phyloP scores from a whole-genome alignment of 2,329 filamentous ascomycete species.

The Phialemoniopsis sp. region DNA sequence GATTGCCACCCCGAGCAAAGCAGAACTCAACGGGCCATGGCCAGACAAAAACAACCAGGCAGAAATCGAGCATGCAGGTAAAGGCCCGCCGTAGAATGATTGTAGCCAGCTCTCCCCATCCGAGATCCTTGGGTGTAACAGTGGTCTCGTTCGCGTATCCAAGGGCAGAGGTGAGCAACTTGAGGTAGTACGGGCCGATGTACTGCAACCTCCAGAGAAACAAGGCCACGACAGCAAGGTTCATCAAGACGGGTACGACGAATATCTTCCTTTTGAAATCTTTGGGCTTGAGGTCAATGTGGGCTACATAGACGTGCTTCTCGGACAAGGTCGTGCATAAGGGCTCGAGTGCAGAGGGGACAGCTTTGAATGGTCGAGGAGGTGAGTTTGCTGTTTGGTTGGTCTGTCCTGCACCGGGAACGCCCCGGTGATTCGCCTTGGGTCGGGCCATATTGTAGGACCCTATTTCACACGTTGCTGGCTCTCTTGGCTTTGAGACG shows the following conservation, averaged over 20 bases:
- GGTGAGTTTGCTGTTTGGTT: slow-evolving; percentile 19
- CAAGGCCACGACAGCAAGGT: slow-evolving; percentile 59
- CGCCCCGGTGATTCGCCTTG: too few species aligned
- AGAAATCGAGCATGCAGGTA: slow-evolving; percentile 71
- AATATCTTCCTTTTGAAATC: slow-evolving; percentile 82
- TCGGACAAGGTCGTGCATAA: slow-evolving; percentile 65
- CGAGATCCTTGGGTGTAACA: slow-evolving; percentile 52
- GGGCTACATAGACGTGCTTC: slow-evolving; percentile 75
- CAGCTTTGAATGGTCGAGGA: slow-evolving; percentile 65
- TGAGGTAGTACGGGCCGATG: slow-evolving; percentile 70
- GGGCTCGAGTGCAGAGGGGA: slow-evolving; percentile 57
- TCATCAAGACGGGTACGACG: slow-evolving; percentile 72
- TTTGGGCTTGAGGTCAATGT: slow-evolving; percentile 69
- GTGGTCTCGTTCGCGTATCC: slow-evolving; percentile 64
- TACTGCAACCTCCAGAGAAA: slow-evolving; percentile 66
- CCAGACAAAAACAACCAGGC: slow-evolving; percentile 63
- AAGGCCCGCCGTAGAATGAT: slow-evolving; percentile 56
- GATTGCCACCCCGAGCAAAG: slow-evolving; percentile 55
- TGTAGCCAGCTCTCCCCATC: slow-evolving; percentile 51
- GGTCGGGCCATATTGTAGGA: too few species aligned
- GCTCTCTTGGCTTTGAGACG: too few species aligned
- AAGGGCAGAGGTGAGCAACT: slow-evolving; percentile 58
- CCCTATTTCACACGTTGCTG: too few species aligned
- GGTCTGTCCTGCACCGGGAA: too few species aligned
- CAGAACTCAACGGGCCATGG: slow-evolving; percentile 74